These are phyloP conservation scores for Penicillium sumatraense DNA, from an alignment of 2,329 filamentous ascomycete species.

Conservation along the genomic window DNA sequence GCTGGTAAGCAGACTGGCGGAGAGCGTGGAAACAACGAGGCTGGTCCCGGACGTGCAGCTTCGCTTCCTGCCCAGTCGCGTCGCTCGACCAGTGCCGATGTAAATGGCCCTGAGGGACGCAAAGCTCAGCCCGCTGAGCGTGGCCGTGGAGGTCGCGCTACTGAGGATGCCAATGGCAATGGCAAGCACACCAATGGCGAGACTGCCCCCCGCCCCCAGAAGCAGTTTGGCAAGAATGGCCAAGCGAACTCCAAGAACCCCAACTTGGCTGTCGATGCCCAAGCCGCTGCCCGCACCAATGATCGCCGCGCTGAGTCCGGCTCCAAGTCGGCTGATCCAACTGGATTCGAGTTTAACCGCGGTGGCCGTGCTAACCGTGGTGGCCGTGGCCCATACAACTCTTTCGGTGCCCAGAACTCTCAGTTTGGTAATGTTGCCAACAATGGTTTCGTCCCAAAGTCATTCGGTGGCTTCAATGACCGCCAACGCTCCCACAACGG, in stretches of 20 bases:
- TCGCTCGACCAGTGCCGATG: slow-evolving; percentile 43
- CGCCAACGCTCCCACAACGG: slow-evolving; percentile 48
- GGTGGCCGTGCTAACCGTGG: slow-evolving; percentile 48
- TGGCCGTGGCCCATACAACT: slow-evolving; percentile 42
- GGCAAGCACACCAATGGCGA: slow-evolving; percentile 37
- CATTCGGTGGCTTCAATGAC: slow-evolving; percentile 44
- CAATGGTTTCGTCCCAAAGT: slow-evolving; percentile 46
- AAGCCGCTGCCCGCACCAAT: slow-evolving; percentile 37
- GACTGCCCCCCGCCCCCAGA: slow-evolving; percentile 36
- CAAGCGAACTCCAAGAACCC: slow-evolving; percentile 34
- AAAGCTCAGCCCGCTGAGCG: slow-evolving; percentile 39
- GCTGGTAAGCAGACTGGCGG: slow-evolving; percentile 35
- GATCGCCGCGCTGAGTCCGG: slow-evolving; percentile 46
- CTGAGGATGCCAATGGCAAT: slow-evolving; percentile 34
- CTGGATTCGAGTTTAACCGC: slow-evolving; percentile 40
- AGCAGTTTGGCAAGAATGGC: slow-evolving; percentile 41
- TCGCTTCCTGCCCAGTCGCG: slow-evolving; percentile 45
- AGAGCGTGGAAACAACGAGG: slow-evolving; percentile 42
- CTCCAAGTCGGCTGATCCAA: slow-evolving; percentile 43
- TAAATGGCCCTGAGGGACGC: slow-evolving; percentile 34
- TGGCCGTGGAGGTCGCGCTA: slow-evolving; percentile 35
- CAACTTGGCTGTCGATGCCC: slow-evolving; percentile 37
- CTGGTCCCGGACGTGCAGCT: slow-evolving; percentile 41
- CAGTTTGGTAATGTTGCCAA: slow-evolving; percentile 47
- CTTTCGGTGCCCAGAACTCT: slow-evolving; percentile 40